A percentile compares a stretch with the other conserved stretches of the same genome.
These are phyloP conservation scores for Kodamaea plutei DNA, from an alignment of 1,139 yeast species.

Conservation along the genomic window DNA sequence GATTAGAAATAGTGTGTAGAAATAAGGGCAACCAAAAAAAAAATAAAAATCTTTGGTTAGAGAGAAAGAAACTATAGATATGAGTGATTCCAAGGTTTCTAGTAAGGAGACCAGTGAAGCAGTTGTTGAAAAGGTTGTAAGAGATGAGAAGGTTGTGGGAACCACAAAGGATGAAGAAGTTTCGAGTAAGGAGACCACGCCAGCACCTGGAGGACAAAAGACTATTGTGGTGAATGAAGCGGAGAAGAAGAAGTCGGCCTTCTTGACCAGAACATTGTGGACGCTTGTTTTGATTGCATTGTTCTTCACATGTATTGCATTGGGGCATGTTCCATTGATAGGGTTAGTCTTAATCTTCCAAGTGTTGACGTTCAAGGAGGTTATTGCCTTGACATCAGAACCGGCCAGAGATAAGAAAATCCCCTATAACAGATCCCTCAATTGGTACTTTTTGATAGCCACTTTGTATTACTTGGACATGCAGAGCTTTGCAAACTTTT, in stretches of 20 bases:
- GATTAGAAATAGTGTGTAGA: no score
- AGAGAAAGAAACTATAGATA: no score
- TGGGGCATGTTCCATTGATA: constrained; percentile 85
- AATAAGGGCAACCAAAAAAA: no score
- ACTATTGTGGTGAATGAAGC: constrained; percentile 34
- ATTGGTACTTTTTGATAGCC: constrained; percentile 83
- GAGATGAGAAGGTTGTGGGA: background rate
- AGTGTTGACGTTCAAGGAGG: constrained; percentile 82
- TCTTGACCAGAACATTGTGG: constrained; percentile 90
- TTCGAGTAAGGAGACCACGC: no score
- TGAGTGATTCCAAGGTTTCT: no score
- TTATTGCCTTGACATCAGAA: constrained; percentile 78
- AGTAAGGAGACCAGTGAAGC: no score
- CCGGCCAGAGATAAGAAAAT: constrained; percentile 81
- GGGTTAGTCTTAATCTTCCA: constrained; percentile 69
- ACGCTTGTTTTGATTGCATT: constrained; percentile 83
- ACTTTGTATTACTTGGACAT: constrained; percentile 89
- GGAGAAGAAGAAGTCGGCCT: constrained; percentile 76
- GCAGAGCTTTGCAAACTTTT: constrained; percentile 67
- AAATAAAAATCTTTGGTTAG: no score
- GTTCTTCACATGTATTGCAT: constrained; percentile 67
- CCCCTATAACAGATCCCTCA: constrained; percentile 78
- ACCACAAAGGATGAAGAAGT: no score
- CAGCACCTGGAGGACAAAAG: no score
- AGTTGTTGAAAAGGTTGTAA: background rate